A percentile compares a stretch with the other conserved stretches of the same genome.
These are phyloP conservation scores for Globisporangium apiculatum DNA, from an alignment of 352 stramenopile genomes.

Conservation along the genomic window DNA sequence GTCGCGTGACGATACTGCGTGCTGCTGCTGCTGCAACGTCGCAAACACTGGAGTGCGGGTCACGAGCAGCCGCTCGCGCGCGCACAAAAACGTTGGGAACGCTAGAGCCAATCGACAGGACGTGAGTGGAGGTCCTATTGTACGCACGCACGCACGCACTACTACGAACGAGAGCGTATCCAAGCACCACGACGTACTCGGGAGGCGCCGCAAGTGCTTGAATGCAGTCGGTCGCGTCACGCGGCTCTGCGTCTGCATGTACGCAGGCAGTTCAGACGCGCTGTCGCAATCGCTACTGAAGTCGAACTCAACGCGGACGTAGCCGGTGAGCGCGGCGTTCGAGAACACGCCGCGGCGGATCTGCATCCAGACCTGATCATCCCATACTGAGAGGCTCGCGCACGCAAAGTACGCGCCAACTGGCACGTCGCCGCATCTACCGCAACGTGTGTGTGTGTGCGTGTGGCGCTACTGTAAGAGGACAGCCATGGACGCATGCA, in stretches of 20 bases:
- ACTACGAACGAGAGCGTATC: too few relatives aligned
- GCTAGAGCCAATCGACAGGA: conserved; percentile 16
- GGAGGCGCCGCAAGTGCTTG: conserved; percentile 41
- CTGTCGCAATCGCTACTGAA: conserved; percentile 10
- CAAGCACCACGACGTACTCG: conserved; percentile 23
- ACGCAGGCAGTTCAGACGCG: conserved; percentile 13
- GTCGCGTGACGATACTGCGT: background rate
- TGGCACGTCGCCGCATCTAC: conserved; percentile 43
- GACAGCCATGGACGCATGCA: background rate
- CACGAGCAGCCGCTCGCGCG: conserved; percentile 40
- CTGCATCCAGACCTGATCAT: conserved; percentile 66
- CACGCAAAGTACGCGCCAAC: conserved; percentile 66
- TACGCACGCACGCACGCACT: background rate
- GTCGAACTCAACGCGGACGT: conserved; percentile 59
- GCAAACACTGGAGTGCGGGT: conserved; percentile 45
- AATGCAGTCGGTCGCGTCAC: conserved; percentile 28
- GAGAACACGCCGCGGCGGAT: conserved; percentile 73
- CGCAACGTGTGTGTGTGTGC: background rate
- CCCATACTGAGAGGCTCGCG: conserved; percentile 39
- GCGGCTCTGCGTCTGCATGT: conserved; percentile 20
- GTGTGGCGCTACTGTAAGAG: background rate
- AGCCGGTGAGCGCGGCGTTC: conserved; percentile 60
- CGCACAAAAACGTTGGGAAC: conserved; percentile 57
- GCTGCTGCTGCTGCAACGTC: conserved; percentile 6
- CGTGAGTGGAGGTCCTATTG: background rate